Percentiles rank a stretch among this genome's conserved stretches.
Conservation (phyloP, 768 basidiomycete species). For the Crucibulum laeve region DNA sequence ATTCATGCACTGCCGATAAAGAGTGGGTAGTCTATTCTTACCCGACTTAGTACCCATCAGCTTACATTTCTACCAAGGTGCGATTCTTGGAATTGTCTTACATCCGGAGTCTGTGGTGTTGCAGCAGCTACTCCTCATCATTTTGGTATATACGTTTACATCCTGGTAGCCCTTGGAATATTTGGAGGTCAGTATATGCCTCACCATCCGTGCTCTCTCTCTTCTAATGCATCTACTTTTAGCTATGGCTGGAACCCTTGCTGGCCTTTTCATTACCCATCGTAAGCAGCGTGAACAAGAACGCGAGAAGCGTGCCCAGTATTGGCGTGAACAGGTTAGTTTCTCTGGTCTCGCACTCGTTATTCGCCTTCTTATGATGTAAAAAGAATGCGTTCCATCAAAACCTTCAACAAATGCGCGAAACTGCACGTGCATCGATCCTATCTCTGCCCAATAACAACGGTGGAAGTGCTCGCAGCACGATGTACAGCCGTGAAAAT, state of each 20-base stretch:
- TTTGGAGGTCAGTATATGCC: constrained; percentile 60
- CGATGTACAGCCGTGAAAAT: constrained; percentile 41
- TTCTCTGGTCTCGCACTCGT: neutral
- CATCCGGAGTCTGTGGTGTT: constrained; percentile 56
- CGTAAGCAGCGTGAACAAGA: constrained; percentile 69
- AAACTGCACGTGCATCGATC: constrained; percentile 65
- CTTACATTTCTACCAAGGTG: constrained; percentile 44
- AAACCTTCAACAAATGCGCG: constrained; percentile 76
- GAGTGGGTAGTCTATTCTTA: constrained; percentile 27
- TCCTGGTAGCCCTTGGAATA: constrained; percentile 66
- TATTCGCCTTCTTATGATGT: constrained; percentile 4
- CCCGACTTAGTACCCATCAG: neutral
- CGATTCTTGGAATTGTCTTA: constrained; percentile 68
- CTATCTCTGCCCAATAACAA: constrained; percentile 49
- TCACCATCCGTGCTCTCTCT: neutral
- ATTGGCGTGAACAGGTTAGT: constrained; percentile 82
- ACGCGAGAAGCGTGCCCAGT: constrained; percentile 80
- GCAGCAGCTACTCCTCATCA: constrained; percentile 57
- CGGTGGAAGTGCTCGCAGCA: constrained; percentile 42
- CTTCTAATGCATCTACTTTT: neutral
- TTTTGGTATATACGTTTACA: constrained; percentile 67
- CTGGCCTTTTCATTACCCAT: constrained; percentile 67
- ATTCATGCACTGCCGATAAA: constrained; percentile 49
- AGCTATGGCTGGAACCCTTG: constrained; percentile 76
- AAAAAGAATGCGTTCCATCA: constrained; percentile 72